Conservation (phyloP, 352 stramenopile species). For the Globisporangium heterothallicum region DNA sequence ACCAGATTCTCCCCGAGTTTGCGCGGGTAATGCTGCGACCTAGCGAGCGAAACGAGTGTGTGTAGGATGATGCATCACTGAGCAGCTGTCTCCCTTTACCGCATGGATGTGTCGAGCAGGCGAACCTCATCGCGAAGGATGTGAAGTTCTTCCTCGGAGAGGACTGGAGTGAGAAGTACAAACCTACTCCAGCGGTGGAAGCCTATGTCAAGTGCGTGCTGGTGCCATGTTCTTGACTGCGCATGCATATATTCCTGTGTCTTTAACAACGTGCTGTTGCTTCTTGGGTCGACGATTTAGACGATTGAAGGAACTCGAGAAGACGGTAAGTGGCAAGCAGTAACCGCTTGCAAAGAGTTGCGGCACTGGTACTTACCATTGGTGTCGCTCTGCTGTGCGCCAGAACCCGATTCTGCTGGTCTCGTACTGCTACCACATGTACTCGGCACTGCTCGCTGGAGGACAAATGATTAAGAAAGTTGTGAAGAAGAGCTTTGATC, state of each 20-base stretch:
- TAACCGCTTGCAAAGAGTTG: too few species aligned
- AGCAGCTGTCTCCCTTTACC: too few species aligned
- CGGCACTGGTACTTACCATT: too few species aligned
- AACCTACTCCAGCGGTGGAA: constrained; percentile 37
- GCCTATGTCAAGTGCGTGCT: constrained; percentile 46
- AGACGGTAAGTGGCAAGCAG: constrained; percentile 37
- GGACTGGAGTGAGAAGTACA: constrained; percentile 53
- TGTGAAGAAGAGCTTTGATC: constrained; percentile 52
- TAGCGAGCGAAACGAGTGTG: background rate
- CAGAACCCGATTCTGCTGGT: constrained; percentile 57
- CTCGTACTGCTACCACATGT: constrained; percentile 74
- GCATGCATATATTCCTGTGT: too few species aligned
- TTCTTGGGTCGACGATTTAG: too few species aligned
- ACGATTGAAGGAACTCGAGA: constrained; percentile 45
- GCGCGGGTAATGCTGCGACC: constrained; percentile 23
- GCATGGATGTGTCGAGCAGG: constrained; percentile 22
- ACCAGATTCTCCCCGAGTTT: constrained; percentile 36
- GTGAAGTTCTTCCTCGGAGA: constrained; percentile 53
- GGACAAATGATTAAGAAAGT: constrained; percentile 63
- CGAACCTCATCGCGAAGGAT: constrained; percentile 54
- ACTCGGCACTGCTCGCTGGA: constrained; percentile 58
- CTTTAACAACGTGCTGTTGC: background rate
- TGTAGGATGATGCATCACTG: too few species aligned
- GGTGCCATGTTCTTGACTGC: too few species aligned
- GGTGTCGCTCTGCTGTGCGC: too few species aligned